Evolutionary conservation across 768 basidiomycete genomes (phyloP), one percentile per base, ranked within the genome.

Genomic region (Suillus discolor): DNA sequence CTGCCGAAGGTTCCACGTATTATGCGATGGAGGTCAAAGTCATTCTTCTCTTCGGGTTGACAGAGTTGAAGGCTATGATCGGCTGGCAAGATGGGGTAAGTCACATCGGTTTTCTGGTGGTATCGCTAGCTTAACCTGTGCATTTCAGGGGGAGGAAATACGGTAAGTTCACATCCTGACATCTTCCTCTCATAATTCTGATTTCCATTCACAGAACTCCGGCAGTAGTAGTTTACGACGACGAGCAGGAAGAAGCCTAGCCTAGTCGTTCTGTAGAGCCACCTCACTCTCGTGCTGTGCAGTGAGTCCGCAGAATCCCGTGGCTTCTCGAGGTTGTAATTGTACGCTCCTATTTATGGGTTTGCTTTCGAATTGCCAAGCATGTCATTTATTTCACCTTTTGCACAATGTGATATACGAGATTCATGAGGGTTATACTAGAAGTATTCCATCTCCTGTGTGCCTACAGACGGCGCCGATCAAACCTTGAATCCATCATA

Each of bases 21-120:
- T 74, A 68, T n/a, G 66, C 65, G 20, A 63, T 76, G 49, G 76
- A 76, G 18, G 66, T 76, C 59, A 74, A 73, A 12, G 65, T 87
- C 6, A 74, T 87, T 12, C 66, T 87, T 28, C 72, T 82, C 9
- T 85, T 87, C 63, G 86, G 86, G 6, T 67, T 83, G 55, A 86
- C 85, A 3, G 86, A 87, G 66, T 70, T 87, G 66, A 81, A 79
- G 65, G 85, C 85, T 0, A 82, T 84, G 57, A 79, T 87, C 57
- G 75, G 78, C 31, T 87, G 85, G 85, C 72, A 76, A 67, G 83
- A 85, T 51, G 77, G 81, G 61, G 84, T 85, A 74, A 28, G 80
- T 81, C 15, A 31, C 31, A 42, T 2, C 23, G 2, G 15, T 15
- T 20, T 23, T 1, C 16, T 18, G 34, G n/a, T n/a, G 23, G 65